Evolutionary conservation across 352 stramenopile genomes (phyloP).

Genomic region (Phytophthora nicotianae): DNA sequence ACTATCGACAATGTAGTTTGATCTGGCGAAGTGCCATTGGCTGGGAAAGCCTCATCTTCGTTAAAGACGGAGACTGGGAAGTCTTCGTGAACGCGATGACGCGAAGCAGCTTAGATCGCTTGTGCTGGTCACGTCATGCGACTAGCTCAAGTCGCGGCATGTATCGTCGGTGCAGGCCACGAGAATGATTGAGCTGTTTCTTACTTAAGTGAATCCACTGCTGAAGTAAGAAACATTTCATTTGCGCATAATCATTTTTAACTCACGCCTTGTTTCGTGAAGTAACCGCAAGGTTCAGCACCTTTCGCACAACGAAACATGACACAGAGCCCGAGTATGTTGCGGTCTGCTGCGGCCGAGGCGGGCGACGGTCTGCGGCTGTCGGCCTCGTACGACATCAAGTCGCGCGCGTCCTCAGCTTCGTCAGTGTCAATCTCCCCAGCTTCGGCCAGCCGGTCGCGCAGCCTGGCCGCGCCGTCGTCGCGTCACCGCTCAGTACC

Average conservation of each 20-base stretch:
- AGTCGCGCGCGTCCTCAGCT: constrained; percentile 30
- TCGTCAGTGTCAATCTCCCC: constrained; percentile 33
- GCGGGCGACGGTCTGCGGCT: constrained; percentile 17
- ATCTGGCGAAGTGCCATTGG: too few species aligned
- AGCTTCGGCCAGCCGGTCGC: constrained; percentile 14
- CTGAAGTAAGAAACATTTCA: too few species aligned
- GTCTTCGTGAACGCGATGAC: too few species aligned
- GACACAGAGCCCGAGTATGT: constrained; percentile 35
- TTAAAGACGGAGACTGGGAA: too few species aligned
- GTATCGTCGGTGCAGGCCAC: too few species aligned
- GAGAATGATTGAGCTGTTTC: too few species aligned
- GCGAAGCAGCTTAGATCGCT: too few species aligned
- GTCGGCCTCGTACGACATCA: constrained; percentile 18
- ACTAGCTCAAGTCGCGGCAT: too few species aligned
- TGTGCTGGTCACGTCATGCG: too few species aligned
- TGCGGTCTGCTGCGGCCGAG: constrained; percentile 10
- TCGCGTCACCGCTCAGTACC: constrained; percentile 16
- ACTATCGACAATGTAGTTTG: too few species aligned
- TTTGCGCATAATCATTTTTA: not conserved
- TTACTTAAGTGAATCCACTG: not conserved
- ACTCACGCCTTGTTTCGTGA: not conserved
- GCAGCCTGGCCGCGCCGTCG: constrained; percentile 12
- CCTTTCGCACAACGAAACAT: constrained; percentile 10
- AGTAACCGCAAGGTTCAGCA: not conserved
- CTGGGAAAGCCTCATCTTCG: too few species aligned